Conservation (phyloP, 129 eudicot species). For the Artemisia tridentata region DNA sequence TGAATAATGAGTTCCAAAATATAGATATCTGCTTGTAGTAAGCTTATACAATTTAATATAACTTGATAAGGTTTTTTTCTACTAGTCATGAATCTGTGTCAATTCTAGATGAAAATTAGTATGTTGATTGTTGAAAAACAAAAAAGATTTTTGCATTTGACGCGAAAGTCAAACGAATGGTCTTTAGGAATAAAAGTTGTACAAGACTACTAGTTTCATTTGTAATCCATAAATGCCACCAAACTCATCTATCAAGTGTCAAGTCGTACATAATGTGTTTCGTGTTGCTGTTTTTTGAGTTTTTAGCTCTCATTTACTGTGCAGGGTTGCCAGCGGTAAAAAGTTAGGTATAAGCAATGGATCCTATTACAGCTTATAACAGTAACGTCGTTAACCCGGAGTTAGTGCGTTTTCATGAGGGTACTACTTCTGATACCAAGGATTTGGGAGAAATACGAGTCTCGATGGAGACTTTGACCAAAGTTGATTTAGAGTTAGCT, state of each 20-base stretch:
- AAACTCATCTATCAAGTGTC: neutral
- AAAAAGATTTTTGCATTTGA: neutral
- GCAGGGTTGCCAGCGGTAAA: neutral
- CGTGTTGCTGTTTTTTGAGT: constrained; percentile 3
- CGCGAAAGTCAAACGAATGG: constrained; percentile 6
- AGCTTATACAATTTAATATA: constrained; percentile 3
- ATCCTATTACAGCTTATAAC: constrained; percentile 16
- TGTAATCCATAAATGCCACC: neutral
- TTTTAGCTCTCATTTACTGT: constrained; percentile 5
- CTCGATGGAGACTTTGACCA: constrained; percentile 52
- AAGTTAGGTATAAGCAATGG: constrained; percentile 28
- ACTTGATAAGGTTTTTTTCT: neutral
- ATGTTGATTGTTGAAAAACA: neutral
- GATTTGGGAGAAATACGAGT: constrained; percentile 49
- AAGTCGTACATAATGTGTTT: neutral
- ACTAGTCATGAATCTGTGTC: neutral
- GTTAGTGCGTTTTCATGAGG: constrained; percentile 32
- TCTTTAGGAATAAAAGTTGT: neutral
- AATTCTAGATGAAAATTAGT: neutral
- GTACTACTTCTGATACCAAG: constrained; percentile 37
- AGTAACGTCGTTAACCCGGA: constrained; percentile 43
- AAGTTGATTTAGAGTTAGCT: constrained; percentile 59
- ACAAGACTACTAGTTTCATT: neutral
- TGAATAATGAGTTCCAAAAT: constrained; percentile 6
- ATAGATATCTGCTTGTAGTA: neutral